A percentile compares a stretch with the other conserved stretches of the same genome.
phyloP scores from a whole-genome alignment of 257 asterid genomes.

The Solanum gracilifrons region DNA sequence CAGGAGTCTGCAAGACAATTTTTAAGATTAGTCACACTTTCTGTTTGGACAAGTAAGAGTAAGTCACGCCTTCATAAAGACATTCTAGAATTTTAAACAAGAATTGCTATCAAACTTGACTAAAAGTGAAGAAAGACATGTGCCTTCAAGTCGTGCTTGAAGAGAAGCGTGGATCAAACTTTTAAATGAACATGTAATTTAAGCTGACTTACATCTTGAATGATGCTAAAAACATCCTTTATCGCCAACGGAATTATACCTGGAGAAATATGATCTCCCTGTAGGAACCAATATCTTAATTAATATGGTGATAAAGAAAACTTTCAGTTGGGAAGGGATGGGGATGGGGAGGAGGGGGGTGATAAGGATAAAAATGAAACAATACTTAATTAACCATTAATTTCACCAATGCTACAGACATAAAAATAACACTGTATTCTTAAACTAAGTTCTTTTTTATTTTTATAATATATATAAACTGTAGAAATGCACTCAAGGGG shows the following conservation, averaged over 20 bases:
- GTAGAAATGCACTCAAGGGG: background rate
- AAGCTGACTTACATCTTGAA: conserved; percentile 81
- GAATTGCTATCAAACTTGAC: background rate
- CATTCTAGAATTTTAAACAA: background rate
- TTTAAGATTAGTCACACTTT: conserved; percentile 6
- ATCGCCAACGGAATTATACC: conserved; percentile 96
- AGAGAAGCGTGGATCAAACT: background rate
- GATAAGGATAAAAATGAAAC: background rate
- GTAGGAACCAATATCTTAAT: conserved; percentile 2
- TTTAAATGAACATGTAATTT: background rate
- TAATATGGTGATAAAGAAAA: background rate
- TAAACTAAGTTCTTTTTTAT: background rate
- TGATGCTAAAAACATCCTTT: conserved; percentile 96
- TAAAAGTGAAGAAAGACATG: background rate
- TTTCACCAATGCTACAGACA: background rate
- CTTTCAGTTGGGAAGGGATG: background rate
- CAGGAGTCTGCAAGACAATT: conserved; percentile 77
- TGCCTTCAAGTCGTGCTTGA: background rate
- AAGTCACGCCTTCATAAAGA: background rate
- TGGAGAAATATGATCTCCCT: conserved; percentile 94
- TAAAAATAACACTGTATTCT: background rate
- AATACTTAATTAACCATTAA: background rate
- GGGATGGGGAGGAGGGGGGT: background rate
- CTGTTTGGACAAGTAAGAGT: background rate
- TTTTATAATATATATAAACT: background rate